phyloP scores from a whole-genome alignment of 371 early-diverging fungal species.

The Zopfochytrium polystomum region DNA sequence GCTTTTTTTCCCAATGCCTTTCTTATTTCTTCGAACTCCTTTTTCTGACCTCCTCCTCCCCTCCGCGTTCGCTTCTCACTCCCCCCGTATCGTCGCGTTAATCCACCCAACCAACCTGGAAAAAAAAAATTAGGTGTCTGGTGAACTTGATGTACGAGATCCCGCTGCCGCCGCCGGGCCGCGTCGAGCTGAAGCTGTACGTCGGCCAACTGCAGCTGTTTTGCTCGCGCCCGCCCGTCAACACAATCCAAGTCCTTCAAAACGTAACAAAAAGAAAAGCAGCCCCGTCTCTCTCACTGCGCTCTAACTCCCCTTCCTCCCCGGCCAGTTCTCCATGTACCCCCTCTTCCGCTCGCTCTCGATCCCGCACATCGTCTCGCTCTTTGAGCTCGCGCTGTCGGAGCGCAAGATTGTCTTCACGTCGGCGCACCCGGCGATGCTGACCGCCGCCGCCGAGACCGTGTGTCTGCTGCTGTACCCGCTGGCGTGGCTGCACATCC shows the following conservation, averaged over 20 bases:
- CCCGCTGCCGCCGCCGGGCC: conserved; percentile 77
- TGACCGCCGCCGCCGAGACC: conserved; percentile 68
- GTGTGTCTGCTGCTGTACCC: conserved; percentile 71
- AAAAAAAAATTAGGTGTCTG: conserved; percentile 47
- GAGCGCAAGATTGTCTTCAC: conserved; percentile 76
- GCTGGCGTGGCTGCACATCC: conserved; percentile 76
- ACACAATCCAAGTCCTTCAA: conserved; percentile 70
- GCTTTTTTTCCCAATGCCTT: neutral
- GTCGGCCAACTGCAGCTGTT: conserved; percentile 64
- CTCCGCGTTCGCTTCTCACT: too few species aligned
- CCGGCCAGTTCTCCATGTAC: conserved; percentile 69
- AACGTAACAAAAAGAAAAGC: conserved; percentile 55
- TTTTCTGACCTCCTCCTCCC: neutral
- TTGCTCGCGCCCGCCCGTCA: conserved; percentile 72
- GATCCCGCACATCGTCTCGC: conserved; percentile 63
- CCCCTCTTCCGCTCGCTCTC: conserved; percentile 73
- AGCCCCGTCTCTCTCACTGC: neutral
- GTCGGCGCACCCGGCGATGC: conserved; percentile 67
- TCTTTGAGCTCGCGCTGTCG: conserved; percentile 64
- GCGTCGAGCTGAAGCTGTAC: conserved; percentile 67
- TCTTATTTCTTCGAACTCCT: neutral
- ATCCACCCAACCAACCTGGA: too few species aligned
- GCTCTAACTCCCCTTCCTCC: neutral
- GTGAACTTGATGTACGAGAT: conserved; percentile 72
- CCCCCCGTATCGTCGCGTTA: too few species aligned